Evolutionary conservation across 306 rosid species (phyloP), one percentile per base, ranked within the genome.

Genomic region (Benincasa hispida): DNA sequence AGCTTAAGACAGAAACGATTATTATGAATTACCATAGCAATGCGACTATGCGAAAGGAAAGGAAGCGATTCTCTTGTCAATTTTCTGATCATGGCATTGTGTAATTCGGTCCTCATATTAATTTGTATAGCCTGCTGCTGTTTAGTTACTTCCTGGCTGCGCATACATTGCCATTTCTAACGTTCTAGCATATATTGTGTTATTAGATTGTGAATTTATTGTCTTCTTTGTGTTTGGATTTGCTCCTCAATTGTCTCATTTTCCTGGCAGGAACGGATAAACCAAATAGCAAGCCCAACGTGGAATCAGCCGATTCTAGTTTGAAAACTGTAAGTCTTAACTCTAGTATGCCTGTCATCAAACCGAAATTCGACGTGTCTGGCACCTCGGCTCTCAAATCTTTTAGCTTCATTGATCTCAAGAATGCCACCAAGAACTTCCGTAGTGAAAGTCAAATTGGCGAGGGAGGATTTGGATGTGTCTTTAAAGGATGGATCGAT

Each of bases 391-490:
- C 42, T 59, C 82, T 89, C 34, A 93, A 88, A 82, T 90, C 94
- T 79, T 93, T 93, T 80, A 77, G 78, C 82, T 85, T 87, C 81
- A 87, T 37, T 83, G 97, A 93, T 83, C 89, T 93, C 35, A 91
- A 72, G 82, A 92, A 83, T 79, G 94, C 97, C 41, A 91, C 94
- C 14, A 90, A 69, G 87, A 91, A 87, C 81, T 93, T 93, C 82
- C 85, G 92, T 45, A 68, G 84, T 39, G 98, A 93, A 67, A 90
- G 87, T 78, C 63, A 90, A 51, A 84, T 93, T 2, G 97, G 97
- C 6, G 98, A 91, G 77, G 98, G 98, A 78, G 97, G 98, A 14
- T 94, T 94, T 61, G 98, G 98, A 27, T 86, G 78, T 76, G 97
- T 94, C 19, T 91, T 61, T 79, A 94, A 94, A 82, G 98, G 98